Conservation (phyloP, 116 monocot species). For the Iris pallida region DNA sequence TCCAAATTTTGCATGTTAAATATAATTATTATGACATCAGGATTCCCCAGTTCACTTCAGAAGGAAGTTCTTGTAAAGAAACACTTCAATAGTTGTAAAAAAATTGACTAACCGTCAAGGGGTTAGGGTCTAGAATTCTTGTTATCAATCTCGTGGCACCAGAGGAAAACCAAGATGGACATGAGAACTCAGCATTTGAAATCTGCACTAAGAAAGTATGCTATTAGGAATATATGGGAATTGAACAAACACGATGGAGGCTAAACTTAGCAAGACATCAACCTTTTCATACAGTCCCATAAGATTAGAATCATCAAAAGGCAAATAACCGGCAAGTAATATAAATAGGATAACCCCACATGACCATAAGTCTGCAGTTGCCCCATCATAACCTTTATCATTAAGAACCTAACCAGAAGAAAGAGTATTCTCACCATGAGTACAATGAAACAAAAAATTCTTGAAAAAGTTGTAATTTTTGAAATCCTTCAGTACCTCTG, state of each 20-base stretch:
- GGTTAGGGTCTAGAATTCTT: conserved; percentile 90
- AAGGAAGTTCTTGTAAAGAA: too few relatives aligned
- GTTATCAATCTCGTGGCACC: conserved; percentile 66
- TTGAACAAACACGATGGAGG: not conserved
- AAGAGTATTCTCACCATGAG: too few relatives aligned
- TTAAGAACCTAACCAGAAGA: conserved; percentile 46
- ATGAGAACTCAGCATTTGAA: conserved; percentile 70
- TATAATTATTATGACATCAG: too few relatives aligned
- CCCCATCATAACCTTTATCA: conserved; percentile 86
- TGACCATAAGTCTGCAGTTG: conserved; percentile 84
- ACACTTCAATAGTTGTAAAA: not conserved
- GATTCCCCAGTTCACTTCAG: too few relatives aligned
- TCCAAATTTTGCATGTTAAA: too few relatives aligned
- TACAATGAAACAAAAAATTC: too few relatives aligned
- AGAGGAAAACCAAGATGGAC: conserved; percentile 80
- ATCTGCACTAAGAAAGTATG: conserved; percentile 54
- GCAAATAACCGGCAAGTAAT: conserved; percentile 85
- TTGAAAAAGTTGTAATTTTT: not conserved
- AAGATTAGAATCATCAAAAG: conserved; percentile 86
- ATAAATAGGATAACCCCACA: conserved; percentile 87
- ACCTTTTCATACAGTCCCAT: conserved; percentile 78
- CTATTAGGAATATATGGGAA: conserved; percentile 5
- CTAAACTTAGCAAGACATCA: conserved; percentile 6
- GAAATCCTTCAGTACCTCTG: conserved; percentile 48
- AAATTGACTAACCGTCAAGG: conserved; percentile 58